Base-by-base conservation (phyloP, 2,329 filamentous ascomycete genomes). In the Ophiostoma quercus region DNA sequence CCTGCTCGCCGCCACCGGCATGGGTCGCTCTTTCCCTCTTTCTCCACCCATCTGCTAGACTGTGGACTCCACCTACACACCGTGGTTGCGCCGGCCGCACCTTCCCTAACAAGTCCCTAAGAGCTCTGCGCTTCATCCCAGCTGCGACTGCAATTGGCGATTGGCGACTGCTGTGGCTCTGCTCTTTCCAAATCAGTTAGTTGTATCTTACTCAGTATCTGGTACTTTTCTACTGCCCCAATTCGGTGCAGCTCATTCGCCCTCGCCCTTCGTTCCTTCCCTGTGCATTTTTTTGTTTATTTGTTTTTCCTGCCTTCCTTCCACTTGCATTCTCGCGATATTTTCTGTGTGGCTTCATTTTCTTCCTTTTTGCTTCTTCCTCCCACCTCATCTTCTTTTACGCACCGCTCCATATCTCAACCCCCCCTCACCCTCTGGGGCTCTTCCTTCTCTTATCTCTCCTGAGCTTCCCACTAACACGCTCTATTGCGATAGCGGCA, bases 401-500 rank as follows among this genome's bases (percentile, higher is more conserved):
- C 22, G 16, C 32, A 19, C 34, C 22, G 25, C 34, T 22, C 62
- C 32, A 65, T 39, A 39, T 29, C 60, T 34, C 57, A 2, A 16
- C 29, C 16, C 60, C 60, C 60, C 29, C 14, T n/a, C 19, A 34
- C 19, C 32, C 62, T 11, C 34, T 41, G 39, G 39, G 8, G 32
- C 62, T 63, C 29, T 8, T 37, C 32, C 43, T 19, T 39, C 22
- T 43, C 65, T 29, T 32, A 47, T 66, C 63, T 41, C 37, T 67
- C 60, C 39, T 37, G 34, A 9, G 34, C 32, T 37, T 66, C 41
- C 54, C 60, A 66, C 69, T 65, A 70, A 39, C 66, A 67, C 39
- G 32, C 65, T 29, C 29, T n/a, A 41, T 25, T 66, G 62, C 69
- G 54, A 67, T 67, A 67, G 69, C 69, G 69, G 69, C 69, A 63